Evolutionary conservation across 2,329 filamentous ascomycete genomes (phyloP), one percentile per base, ranked within the genome.

Genomic region (Iodosphaeria phyllophila): DNA sequence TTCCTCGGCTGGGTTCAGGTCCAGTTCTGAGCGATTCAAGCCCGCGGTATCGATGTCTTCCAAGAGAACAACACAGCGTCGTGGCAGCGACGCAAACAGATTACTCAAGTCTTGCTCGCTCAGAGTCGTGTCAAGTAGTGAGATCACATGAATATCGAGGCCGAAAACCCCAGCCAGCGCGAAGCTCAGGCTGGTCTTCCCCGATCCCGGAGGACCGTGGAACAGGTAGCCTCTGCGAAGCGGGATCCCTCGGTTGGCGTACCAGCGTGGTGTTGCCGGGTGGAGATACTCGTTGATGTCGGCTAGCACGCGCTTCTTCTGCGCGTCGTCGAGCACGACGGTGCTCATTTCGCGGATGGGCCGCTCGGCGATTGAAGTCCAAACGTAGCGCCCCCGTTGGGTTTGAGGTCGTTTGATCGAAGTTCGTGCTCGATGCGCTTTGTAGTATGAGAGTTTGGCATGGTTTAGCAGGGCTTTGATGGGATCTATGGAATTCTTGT

Each of bases 281-380:
- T 80, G 67, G 0, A 89, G 55, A 33, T 80, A 86, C 36, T 83
- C 76, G 35, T 78, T 77, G 38, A 86, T 73, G 37, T 89, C 79
- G 14, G 54, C 52, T 7, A 84, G 48, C 4, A 86, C 57, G 16
- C 59, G 56, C 2, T 60, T 51, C 46, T 84, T 86, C 39, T 78
- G 64, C 22, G 57, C 45, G 6, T 59, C 52, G 32, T 80, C 74
- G 4, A 89, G 57, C 3, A 83, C 71, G 1, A 91, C 77, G 0
- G 78, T 86, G 24, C 61, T 58, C 55, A 86, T 75, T 1, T 74
- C 72, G 10, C 77, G 54, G 5, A 73, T 67, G 0, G 76, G 75
- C 2, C 77, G 55, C 15, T 64, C 56, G 1, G 65, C 63, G 13
- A 72, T 63, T 31, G 60, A 52, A 19, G 57, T 50, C 67, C 68